Percentiles rank a stretch among this genome's conserved stretches.
phyloP scores from a whole-genome alignment of 768 basidiomycete species.

The Tylopilus subfusipes region DNA sequence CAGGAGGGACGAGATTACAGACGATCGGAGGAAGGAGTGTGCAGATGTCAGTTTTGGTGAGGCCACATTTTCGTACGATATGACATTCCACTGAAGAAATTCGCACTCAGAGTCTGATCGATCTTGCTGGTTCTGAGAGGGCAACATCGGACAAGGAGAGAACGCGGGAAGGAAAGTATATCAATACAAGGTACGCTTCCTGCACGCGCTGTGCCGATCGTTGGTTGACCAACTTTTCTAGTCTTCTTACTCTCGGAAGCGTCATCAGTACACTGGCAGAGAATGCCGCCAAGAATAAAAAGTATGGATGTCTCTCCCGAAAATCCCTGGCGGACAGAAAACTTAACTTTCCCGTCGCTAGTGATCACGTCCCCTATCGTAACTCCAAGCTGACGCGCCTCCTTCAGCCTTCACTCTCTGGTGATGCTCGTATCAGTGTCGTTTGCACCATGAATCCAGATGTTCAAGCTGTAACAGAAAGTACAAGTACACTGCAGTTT shows the following conservation, averaged over 20 bases:
- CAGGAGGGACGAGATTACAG: slow-evolving; percentile 64
- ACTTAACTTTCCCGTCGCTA: slow-evolving; percentile 19
- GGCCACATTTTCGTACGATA: slow-evolving; percentile 4
- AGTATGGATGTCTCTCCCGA: slow-evolving; percentile 33
- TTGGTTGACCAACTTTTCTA: slow-evolving; percentile 26
- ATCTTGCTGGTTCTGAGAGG: slow-evolving; percentile 95
- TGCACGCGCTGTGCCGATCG: no score
- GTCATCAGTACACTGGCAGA: slow-evolving; percentile 92
- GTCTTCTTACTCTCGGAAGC: slow-evolving; percentile 86
- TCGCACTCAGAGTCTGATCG: slow-evolving; percentile 71
- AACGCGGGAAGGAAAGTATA: slow-evolving; percentile 94
- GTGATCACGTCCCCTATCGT: slow-evolving; percentile 91
- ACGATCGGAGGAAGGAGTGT: slow-evolving; percentile 78
- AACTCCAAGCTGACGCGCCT: slow-evolving; percentile 94
- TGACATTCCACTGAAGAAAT: neutral
- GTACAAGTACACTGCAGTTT: slow-evolving; percentile 84
- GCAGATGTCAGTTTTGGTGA: slow-evolving; percentile 69
- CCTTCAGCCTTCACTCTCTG: slow-evolving; percentile 91
- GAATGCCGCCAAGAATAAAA: slow-evolving; percentile 74
- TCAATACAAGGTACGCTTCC: slow-evolving; percentile 72
- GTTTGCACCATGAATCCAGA: slow-evolving; percentile 96
- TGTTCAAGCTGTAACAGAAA: slow-evolving; percentile 71
- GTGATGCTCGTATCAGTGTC: slow-evolving; percentile 93
- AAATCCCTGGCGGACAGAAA: neutral
- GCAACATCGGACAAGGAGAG: slow-evolving; percentile 95